Evolutionary conservation across 352 stramenopile genomes (phyloP).

Genomic region (Phytophthora crassamura): DNA sequence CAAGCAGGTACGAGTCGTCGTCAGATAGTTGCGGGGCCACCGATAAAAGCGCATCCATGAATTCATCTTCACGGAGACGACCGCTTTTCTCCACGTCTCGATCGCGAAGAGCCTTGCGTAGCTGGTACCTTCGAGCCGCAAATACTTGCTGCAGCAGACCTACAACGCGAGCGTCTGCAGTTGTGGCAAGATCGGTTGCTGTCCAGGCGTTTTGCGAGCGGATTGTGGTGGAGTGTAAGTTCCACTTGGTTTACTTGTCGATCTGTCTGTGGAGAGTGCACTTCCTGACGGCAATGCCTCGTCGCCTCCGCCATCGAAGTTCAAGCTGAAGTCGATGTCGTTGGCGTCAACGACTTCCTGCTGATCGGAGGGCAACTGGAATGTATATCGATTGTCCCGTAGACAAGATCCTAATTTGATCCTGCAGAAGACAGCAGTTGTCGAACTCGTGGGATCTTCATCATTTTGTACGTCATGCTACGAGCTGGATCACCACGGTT

Average conservation of each 20-base stretch:
- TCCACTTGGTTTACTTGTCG: neutral
- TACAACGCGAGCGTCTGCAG: constrained; percentile 42
- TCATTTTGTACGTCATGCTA: constrained; percentile 37
- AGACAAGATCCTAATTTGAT: constrained; percentile 15
- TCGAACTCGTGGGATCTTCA: constrained; percentile 36
- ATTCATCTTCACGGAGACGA: constrained; percentile 67
- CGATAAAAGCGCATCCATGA: constrained; percentile 75
- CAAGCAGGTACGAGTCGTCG: constrained; percentile 77
- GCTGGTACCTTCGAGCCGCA: constrained; percentile 65
- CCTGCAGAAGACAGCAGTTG: constrained; percentile 22
- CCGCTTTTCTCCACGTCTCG: constrained; percentile 65
- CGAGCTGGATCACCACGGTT: constrained; percentile 9
- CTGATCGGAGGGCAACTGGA: constrained; percentile 32
- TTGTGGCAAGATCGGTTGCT: constrained; percentile 9
- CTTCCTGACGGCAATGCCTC: constrained; percentile 26
- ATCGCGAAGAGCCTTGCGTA: constrained; percentile 72
- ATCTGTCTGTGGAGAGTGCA: constrained; percentile 15
- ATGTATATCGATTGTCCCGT: constrained; percentile 48
- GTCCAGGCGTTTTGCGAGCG: constrained; percentile 9
- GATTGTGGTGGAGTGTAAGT: constrained; percentile 12
- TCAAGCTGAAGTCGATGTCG: constrained; percentile 26
- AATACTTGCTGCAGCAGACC: constrained; percentile 64
- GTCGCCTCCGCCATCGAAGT: constrained; percentile 18
- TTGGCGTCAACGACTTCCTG: constrained; percentile 15
- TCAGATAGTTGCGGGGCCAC: constrained; percentile 70